phyloP scores from a whole-genome alignment of 306 rosid genomes.

The Hippophae rhamnoides region DNA sequence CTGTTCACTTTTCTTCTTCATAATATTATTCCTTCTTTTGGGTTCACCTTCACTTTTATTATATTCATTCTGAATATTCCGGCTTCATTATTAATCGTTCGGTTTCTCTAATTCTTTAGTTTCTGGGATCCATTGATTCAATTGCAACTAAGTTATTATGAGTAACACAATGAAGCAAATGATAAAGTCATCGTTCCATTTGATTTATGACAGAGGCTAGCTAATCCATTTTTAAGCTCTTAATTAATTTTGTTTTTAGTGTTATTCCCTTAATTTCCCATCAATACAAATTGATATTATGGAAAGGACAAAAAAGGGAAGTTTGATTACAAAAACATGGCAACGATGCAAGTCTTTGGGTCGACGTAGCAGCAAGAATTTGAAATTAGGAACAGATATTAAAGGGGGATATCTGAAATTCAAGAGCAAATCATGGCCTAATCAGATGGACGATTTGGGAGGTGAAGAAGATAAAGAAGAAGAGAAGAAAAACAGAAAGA shows the following conservation, averaged over 20 bases:
- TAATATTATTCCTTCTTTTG: neutral
- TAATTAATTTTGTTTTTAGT: no score
- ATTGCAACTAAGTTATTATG: constrained; percentile 23
- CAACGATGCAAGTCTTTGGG: constrained; percentile 79
- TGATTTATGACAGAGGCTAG: constrained; percentile 72
- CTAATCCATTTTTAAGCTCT: no score
- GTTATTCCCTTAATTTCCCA: neutral
- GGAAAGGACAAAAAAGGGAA: constrained; percentile 36
- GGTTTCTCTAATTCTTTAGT: neutral
- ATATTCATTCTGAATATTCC: neutral
- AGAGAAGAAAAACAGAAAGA: neutral
- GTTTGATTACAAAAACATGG: constrained; percentile 62
- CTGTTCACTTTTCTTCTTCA: neutral
- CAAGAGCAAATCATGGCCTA: constrained; percentile 53
- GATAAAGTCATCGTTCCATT: constrained; percentile 38
- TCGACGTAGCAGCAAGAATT: constrained; percentile 17
- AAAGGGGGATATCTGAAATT: constrained; percentile 8
- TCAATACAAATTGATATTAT: neutral
- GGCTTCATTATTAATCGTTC: neutral
- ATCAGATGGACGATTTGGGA: neutral
- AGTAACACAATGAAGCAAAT: constrained; percentile 73
- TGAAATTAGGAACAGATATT: neutral
- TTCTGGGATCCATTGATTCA: neutral
- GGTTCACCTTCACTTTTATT: neutral
- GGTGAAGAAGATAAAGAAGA: neutral